Percentiles rank a stretch among this genome's conserved stretches.
Evolutionary conservation across 306 rosid genomes (phyloP).

Genomic region (Pyrus betulifolia): DNA sequence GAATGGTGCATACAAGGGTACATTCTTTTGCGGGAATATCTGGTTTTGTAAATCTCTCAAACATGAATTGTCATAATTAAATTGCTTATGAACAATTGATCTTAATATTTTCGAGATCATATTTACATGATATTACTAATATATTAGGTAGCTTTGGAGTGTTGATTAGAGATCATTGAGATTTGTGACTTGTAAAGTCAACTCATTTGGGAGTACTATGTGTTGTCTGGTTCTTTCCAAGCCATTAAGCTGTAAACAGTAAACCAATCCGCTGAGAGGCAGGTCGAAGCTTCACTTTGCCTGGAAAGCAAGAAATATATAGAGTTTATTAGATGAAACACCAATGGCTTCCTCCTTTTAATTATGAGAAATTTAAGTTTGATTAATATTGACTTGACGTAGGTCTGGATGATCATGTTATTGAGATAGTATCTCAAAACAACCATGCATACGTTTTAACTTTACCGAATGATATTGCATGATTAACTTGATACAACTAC

Average conservation of each 20-base stretch:
- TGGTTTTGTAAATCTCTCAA: too few species aligned
- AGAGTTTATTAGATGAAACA: neutral
- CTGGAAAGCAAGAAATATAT: constrained; percentile 8
- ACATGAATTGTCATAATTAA: too few species aligned
- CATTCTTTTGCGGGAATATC: too few species aligned
- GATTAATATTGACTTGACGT: neutral
- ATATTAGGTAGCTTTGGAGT: neutral
- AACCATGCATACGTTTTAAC: too few species aligned
- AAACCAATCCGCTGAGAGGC: neutral
- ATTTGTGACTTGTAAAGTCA: constrained; percentile 2
- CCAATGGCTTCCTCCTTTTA: neutral
- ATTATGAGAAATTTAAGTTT: neutral
- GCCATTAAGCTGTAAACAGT: neutral
- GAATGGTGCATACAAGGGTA: too few species aligned
- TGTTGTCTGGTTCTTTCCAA: neutral
- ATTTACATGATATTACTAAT: too few species aligned
- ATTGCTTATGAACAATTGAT: too few species aligned
- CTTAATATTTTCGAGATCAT: too few species aligned
- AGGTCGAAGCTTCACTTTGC: constrained; percentile 4
- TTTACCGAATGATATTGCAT: too few species aligned
- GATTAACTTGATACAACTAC: too few species aligned
- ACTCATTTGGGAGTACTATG: neutral
- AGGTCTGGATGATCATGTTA: too few species aligned
- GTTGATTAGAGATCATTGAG: neutral
- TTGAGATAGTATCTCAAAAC: too few species aligned